Conservation (phyloP, 1,284 basidiomycete species). For the Puccinia polysora region DNA sequence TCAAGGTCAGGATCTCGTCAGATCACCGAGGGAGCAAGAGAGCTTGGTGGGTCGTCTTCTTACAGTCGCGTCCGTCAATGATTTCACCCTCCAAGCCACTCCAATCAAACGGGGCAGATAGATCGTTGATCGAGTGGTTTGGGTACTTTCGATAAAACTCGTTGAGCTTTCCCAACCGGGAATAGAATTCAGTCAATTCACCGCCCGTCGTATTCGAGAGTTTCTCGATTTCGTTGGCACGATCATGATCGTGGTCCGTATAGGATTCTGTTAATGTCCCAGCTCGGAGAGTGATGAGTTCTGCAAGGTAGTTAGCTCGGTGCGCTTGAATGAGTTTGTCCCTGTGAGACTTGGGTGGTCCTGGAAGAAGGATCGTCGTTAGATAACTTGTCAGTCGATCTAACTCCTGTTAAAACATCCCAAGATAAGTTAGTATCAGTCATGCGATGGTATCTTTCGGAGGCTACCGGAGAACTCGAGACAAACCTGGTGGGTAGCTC, state of each 20-base stretch:
- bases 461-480: background rate
- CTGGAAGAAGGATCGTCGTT: slow-evolving; percentile 23
- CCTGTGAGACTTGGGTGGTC: slow-evolving; percentile 23
- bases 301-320: slow-evolving; percentile 25
- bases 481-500: slow-evolving; percentile 39
- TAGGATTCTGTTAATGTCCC: slow-evolving; percentile 22
- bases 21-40: background rate
- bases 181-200: slow-evolving; percentile 88
- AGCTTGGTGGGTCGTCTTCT: too few relatives aligned
- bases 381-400: slow-evolving; percentile 32
- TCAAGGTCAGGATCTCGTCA: background rate
- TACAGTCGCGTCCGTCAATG: slow-evolving; percentile 62
- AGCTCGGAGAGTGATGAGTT: slow-evolving; percentile 20
- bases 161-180: slow-evolving; percentile 84
- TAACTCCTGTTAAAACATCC: slow-evolving; percentile 11
- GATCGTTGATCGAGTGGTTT: slow-evolving; percentile 67
- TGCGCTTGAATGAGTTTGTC: slow-evolving; percentile 37
- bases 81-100: slow-evolving; percentile 61
- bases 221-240: slow-evolving; percentile 27
- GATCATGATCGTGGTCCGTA: slow-evolving; percentile 33
- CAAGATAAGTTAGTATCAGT: background rate
- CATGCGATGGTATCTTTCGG: background rate
- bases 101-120: slow-evolving; percentile 58
- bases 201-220: slow-evolving; percentile 51
- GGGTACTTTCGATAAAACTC: slow-evolving; percentile 95